Percentiles rank a stretch among this genome's conserved stretches.
These are phyloP conservation scores for Leishmania turanica DNA, from an alignment of 208 protist species.

Conservation along the genomic window DNA sequence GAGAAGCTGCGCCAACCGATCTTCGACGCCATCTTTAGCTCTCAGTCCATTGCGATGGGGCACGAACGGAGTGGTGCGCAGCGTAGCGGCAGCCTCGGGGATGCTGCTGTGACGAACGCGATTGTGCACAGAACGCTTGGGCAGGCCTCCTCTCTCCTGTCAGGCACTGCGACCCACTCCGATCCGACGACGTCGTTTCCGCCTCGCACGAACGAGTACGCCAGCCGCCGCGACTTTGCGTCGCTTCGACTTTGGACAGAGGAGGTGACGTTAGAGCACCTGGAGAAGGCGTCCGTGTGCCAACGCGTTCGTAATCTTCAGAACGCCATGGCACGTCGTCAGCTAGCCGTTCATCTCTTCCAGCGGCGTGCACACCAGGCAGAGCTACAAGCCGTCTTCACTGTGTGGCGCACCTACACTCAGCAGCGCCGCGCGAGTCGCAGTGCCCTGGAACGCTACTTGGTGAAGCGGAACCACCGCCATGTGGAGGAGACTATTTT, in stretches of 20 bases:
- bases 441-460: constrained; percentile 35
- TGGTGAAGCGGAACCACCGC: constrained; percentile 34
- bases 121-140: constrained; percentile 13
- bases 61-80: constrained; percentile 20
- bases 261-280: constrained; percentile 41
- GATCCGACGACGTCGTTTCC: background rate
- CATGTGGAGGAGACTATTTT: constrained; percentile 60
- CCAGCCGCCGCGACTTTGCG: constrained; percentile 45
- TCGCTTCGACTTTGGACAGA: constrained; percentile 66
- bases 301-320: constrained; percentile 45
- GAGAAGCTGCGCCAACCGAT: constrained; percentile 52
- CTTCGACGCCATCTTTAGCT: constrained; percentile 76
- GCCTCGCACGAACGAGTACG: constrained; percentile 40
- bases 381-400: constrained; percentile 36
- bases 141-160: background rate
- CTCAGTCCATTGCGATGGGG: constrained; percentile 33
- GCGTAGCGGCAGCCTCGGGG: background rate
- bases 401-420: constrained; percentile 54
- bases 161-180: background rate
- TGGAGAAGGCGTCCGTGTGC: constrained; percentile 38
- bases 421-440: constrained; percentile 33
- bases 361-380: constrained; percentile 43
- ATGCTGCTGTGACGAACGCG: constrained; percentile 17
- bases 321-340: constrained; percentile 45
- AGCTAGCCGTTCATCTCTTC: constrained; percentile 52